Base-by-base conservation (phyloP, 192 early-diverging fungal genomes). In the Backusella tarrabulga region DNA sequence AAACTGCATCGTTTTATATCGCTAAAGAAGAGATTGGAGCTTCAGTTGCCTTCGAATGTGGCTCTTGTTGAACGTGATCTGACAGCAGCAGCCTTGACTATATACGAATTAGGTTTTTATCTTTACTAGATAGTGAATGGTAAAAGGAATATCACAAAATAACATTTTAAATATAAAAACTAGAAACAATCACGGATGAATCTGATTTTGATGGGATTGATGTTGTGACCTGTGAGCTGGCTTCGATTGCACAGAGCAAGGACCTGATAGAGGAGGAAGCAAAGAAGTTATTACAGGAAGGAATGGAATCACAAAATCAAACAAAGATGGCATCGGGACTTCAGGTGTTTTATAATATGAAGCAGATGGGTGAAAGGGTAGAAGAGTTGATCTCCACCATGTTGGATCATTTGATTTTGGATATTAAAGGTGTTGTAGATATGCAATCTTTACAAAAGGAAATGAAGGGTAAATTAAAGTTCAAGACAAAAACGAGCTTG, bases 171-270 rank as follows among this genome's bases (percentile, higher is more conserved):
- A 29, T 3, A 14, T 12, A 63, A 21, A 21, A 56, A 63, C 34
- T 81, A 86, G 92, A 90, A 21, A 66, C 67, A 0, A 83, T 93
- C 44, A 69, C 91, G 35, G 75, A 85, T 34, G 91, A 92, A 44
- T 79, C 81, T 1, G 89, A 92, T 79, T 82, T 94, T 71, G 81
- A 85, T 19, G 93, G 91, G 9, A 91, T 94, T 75, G 85, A 90
- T 67, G 81, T 91, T 23, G 87, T 93, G 2, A 89, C 91, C 67
- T 76, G 74, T 5, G 88, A 93, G 69, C 44, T 89, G 19, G 69
- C 69, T 9, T 79, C 83, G 26, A 83, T 94, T 35, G 71, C 81
- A 67, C 73, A 84, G 8, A 77, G 84, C 8, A 85, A 85, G 67
- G 72, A 75, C 19, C 68, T 75, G 35, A 85, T 93, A 35, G 63